phyloP scores from a whole-genome alignment of 352 stramenopile species.

The Globisporangium alternatum region DNA sequence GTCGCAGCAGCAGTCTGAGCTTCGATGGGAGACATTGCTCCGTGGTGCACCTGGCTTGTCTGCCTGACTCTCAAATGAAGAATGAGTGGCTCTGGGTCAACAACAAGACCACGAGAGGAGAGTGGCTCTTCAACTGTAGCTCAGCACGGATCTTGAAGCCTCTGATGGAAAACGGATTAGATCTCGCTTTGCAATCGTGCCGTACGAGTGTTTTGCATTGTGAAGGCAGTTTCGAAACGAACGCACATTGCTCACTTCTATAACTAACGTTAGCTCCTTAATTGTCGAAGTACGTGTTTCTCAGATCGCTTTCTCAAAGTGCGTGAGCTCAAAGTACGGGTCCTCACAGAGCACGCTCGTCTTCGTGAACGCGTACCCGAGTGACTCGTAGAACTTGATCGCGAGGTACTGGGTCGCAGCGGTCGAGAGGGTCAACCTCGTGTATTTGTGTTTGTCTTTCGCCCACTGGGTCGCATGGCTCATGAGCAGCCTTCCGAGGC shows the following conservation, averaged over 20 bases:
- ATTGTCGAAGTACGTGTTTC: too few relatives aligned
- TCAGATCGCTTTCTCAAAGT: conserved; percentile 15
- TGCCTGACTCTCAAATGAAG: neutral
- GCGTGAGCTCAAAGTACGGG: conserved; percentile 13
- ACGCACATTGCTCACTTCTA: too few relatives aligned
- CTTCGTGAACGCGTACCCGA: conserved; percentile 12
- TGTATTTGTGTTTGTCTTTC: neutral
- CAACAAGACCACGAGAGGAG: too few relatives aligned
- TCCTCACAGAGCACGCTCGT: conserved; percentile 8
- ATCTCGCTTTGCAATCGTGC: too few relatives aligned
- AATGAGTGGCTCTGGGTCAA: neutral
- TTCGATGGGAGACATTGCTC: conserved; percentile 1
- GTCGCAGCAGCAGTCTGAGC: neutral
- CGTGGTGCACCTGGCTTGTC: too few relatives aligned
- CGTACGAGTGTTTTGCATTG: too few relatives aligned
- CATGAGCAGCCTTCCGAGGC: conserved; percentile 12
- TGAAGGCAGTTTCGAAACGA: too few relatives aligned
- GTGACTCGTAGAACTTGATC: conserved; percentile 17
- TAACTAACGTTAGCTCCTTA: too few relatives aligned
- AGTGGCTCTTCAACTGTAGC: too few relatives aligned
- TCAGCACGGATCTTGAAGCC: too few relatives aligned
- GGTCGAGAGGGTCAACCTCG: conserved; percentile 5
- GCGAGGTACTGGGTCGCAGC: conserved; percentile 10
- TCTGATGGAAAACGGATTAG: too few relatives aligned
- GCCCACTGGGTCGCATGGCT: conserved; percentile 10